phyloP scores from a whole-genome alignment of 805 yeast genomes.

The Dipodascus albidus region DNA sequence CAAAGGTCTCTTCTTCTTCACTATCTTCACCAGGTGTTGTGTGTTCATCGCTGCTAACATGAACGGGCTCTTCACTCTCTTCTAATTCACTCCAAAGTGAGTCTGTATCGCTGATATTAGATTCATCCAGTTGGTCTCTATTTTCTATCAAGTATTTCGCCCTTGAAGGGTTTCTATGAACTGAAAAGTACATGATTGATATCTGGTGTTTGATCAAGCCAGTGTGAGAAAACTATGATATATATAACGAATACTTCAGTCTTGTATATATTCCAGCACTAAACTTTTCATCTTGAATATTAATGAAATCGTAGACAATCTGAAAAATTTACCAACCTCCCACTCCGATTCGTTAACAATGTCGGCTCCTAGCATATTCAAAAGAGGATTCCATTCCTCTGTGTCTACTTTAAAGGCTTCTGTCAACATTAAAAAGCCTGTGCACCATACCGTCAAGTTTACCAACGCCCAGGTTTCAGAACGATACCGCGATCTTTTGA shows the following conservation, averaged over 20 bases:
- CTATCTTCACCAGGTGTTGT: neutral
- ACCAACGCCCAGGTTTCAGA: slow-evolving; percentile 67
- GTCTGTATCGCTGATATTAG: slow-evolving; percentile 9
- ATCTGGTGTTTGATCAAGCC: too few species aligned
- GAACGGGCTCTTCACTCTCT: neutral
- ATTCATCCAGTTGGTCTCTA: neutral
- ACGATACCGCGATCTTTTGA: slow-evolving; percentile 54
- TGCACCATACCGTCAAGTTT: slow-evolving; percentile 77
- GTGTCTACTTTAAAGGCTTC: slow-evolving; percentile 33
- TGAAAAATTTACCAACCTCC: neutral
- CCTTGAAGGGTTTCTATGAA: neutral
- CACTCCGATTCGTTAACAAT: neutral
- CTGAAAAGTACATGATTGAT: neutral
- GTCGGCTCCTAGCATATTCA: neutral
- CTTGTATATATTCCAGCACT: neutral
- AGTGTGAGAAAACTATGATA: too few species aligned
- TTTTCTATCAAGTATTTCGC: neutral
- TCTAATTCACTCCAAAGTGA: slow-evolving; percentile 11
- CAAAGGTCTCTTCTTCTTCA: neutral
- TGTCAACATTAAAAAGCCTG: slow-evolving; percentile 74
- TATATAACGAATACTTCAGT: neutral
- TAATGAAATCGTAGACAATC: neutral
- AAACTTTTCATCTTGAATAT: neutral
- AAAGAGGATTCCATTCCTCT: slow-evolving; percentile 12
- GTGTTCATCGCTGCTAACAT: neutral